phyloP scores from a whole-genome alignment of 805 yeast genomes.

The Alloascoidea africana region DNA sequence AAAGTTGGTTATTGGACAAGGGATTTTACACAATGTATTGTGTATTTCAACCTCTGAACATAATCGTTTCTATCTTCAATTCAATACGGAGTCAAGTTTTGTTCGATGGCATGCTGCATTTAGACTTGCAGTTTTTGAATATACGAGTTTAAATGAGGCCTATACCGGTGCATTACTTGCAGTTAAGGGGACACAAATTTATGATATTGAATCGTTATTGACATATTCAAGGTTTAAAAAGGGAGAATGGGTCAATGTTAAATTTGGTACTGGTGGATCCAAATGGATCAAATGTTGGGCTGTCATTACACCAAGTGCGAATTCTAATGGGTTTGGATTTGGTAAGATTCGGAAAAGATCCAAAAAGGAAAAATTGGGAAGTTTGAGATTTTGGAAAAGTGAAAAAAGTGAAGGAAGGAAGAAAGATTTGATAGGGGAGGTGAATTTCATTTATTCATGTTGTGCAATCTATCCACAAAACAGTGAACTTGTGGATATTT shows the following conservation, averaged over 20 bases:
- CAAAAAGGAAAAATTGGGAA: constrained; percentile 32
- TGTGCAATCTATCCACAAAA: constrained; percentile 81
- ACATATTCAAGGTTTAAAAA: constrained; percentile 30
- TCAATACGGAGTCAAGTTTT: constrained; percentile 6
- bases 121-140: constrained; percentile 40
- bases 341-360: too few species aligned
- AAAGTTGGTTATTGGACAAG: not conserved
- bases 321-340: too few species aligned
- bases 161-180: constrained; percentile 52
- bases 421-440: constrained; percentile 13
- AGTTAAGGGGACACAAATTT: constrained; percentile 36
- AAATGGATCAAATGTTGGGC: constrained; percentile 45
- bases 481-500: constrained; percentile 62
- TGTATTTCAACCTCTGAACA: not conserved
- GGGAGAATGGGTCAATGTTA: constrained; percentile 47
- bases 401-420: constrained; percentile 56
- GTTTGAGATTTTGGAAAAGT: constrained; percentile 66
- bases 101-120: constrained; percentile 31
- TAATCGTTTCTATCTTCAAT: constrained; percentile 11
- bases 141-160: constrained; percentile 38
- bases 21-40: not conserved
- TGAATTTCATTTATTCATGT: not conserved
- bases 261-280: constrained; percentile 40
- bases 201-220: constrained; percentile 43
- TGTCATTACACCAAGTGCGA: constrained; percentile 30